Base-by-base conservation (phyloP, 140 eudicot species). In the Ambrosia hybrid region DNA sequence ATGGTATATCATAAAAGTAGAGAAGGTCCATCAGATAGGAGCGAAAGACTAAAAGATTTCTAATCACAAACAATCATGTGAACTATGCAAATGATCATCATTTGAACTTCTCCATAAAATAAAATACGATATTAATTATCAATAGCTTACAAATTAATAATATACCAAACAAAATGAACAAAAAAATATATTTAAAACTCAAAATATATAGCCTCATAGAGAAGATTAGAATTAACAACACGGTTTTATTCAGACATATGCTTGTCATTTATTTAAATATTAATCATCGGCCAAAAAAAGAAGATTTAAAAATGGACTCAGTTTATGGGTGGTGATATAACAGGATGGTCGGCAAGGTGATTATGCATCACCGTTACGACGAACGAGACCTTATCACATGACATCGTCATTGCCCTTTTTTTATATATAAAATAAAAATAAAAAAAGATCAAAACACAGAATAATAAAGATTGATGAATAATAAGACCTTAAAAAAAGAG, bases 281-380 rank as follows among this genome's bases (percentile, higher is more conserved):
- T 76, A 83, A 88, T 85, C 95, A 88, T 79, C 0, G 87, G 91
- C 91, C 89, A 75, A 12, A 9, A 21, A 39, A 1, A 11, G 26
- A 60, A 60, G 10, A 11, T 3, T 3, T 0, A 1, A 30, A 17
- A 16, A 34, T 5, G 2, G 96, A 68, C 94, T 89, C 96, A 83
- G 96, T 86, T 86, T 89, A 89, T 89, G 92, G 96, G 96, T 86
- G 96, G 96, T 89, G 96, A 87, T 89, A 89, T 89, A 84, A 56
- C 96, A 89, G 96, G 64, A 74, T 89, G 94, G 96, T 89, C 96
- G 96, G 91, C 96, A 89, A 89, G 94, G 94, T 68, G 62, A 64
- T 48, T 69, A 38, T 76, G 1, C 38, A 55, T 56, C 80, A 80
- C 90, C 90, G 51, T 85, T 85, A 85, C 90, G 90, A 85, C 90